Base-by-base conservation (phyloP, 768 basidiomycete genomes). In the Kwoniella botswanensis region DNA sequence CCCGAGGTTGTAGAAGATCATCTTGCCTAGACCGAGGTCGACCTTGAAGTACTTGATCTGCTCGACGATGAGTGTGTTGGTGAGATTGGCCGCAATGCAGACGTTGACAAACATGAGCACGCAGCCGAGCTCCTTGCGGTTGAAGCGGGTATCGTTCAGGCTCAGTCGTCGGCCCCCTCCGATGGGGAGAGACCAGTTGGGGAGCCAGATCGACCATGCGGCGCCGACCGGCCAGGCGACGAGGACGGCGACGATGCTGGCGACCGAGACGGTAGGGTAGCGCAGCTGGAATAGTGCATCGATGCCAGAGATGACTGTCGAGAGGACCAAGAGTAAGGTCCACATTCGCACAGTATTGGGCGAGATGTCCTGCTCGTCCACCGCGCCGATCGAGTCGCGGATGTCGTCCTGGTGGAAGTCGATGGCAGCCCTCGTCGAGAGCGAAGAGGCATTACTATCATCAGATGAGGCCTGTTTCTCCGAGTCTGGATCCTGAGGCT, bases 81-180 rank as follows among this genome's bases (percentile, higher is more conserved):
- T 56, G 55, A 56, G 55, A n/a, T 13, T 22, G 5, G 55, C 24
- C 17, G 55, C 55, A n/a, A 56, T 56, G 22, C 55, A 56, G 55
- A 56, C 55, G 24, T 56, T 56, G 55, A 22, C 24, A 22, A 56
- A 56, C 55, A 56, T 56, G n/a, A 56, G 55, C 13, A 56, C 55
- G 22, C 55, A 56, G 24, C 18, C 55, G 55, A n/a, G 55, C 22
- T 56, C 55, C 55, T 56, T 56, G 18, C 55, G 55, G 22, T 17
- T 56, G 22, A 56, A 56, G 12, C 18, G 55, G 12, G 18, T 22
- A 22, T 17, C 3, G n/a, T 56, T 56, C 12, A 56, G 55, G 13
- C 24, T 17, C 17, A 56, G 12, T 26, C 12, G 18, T 26, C 24
- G 18, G 22, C 55, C 22, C 18, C 18, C 18, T 13, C 55, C 55